Evolutionary conservation across 805 yeast genomes (phyloP).

Genomic region (Candida bentonensis): DNA sequence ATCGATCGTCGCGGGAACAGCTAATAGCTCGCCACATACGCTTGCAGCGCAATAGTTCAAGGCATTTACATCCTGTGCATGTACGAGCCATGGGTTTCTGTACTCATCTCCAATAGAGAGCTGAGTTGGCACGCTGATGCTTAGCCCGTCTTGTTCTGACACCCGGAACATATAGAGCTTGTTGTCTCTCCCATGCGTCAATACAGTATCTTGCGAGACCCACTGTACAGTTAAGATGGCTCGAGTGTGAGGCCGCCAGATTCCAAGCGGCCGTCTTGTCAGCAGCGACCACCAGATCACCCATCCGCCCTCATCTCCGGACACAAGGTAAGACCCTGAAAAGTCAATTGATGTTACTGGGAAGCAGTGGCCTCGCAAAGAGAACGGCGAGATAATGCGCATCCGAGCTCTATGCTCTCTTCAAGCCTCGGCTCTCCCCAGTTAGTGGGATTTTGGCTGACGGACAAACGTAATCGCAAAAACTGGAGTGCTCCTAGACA

Average conservation of each 20-base stretch:
- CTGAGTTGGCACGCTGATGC: slow-evolving; percentile 16
- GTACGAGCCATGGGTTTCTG: slow-evolving; percentile 22
- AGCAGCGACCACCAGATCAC: slow-evolving; percentile 50
- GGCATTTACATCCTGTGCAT: slow-evolving; percentile 55
- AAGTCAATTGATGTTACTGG: background rate
- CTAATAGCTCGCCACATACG: slow-evolving; percentile 25
- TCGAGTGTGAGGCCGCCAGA: slow-evolving; percentile 48
- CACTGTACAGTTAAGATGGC: slow-evolving; percentile 37
- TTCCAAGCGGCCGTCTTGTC: slow-evolving; percentile 37
- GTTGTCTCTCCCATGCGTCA: slow-evolving; percentile 62
- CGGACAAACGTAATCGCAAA: too few relatives aligned
- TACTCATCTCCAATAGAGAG: slow-evolving; percentile 11
- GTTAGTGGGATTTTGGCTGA: too few relatives aligned
- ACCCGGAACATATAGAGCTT: slow-evolving; percentile 21
- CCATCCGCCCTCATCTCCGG: slow-evolving; percentile 53
- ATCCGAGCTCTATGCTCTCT: too few relatives aligned
- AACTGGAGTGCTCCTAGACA: too few relatives aligned
- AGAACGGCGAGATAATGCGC: background rate
- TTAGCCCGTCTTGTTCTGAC: slow-evolving; percentile 28
- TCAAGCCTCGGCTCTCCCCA: too few relatives aligned
- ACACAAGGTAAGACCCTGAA: slow-evolving; percentile 21
- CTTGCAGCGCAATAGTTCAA: slow-evolving; percentile 61
- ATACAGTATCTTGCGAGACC: slow-evolving; percentile 17
- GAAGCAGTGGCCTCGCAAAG: background rate
- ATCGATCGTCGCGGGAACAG: slow-evolving; percentile 50